Evolutionary conservation across 768 basidiomycete species (phyloP).

Genomic region (Lentinula boryana): DNA sequence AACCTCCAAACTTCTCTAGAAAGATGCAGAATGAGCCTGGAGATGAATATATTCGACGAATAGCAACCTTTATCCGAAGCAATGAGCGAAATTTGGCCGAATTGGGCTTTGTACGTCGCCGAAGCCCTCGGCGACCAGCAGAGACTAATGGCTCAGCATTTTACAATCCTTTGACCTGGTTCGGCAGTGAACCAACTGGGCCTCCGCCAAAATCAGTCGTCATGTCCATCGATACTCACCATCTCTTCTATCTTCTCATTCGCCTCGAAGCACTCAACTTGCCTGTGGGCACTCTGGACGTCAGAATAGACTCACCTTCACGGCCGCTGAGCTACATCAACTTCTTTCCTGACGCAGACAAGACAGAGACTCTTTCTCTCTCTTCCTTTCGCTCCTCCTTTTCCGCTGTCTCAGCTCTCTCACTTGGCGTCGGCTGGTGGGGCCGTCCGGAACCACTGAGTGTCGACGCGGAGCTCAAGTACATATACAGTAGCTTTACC

Average conservation of each 20-base stretch:
- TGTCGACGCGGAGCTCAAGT: conserved; percentile 74
- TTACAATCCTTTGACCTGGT: conserved; percentile 63
- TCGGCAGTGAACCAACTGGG: conserved; percentile 29
- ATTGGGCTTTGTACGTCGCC: conserved; percentile 45
- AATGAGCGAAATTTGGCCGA: conserved; percentile 74
- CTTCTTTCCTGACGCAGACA: conserved; percentile 48
- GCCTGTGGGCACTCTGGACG: conserved; percentile 74
- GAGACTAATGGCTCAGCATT: conserved; percentile 28
- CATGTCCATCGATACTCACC: conserved; percentile 71
- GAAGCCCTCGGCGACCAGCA: conserved; percentile 30
- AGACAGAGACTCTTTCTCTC: conserved; percentile 69
- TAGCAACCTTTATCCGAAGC: conserved; percentile 64
- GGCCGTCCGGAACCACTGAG: conserved; percentile 46
- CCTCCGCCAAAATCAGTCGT: conserved; percentile 50
- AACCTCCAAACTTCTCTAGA: not conserved
- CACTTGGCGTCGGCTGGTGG: conserved; percentile 75
- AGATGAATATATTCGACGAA: conserved; percentile 69
- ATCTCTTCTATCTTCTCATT: conserved; percentile 84
- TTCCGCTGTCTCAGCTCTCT: conserved; percentile 70
- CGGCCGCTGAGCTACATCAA: conserved; percentile 74
- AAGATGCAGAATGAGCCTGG: conserved; percentile 47
- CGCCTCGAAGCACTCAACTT: conserved; percentile 79
- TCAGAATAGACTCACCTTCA: conserved; percentile 64
- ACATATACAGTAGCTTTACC: conserved; percentile 85
- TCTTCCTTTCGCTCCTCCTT: conserved; percentile 72